Percentiles rank a stretch among this genome's conserved stretches.
Evolutionary conservation across 352 stramenopile species (phyloP).

Genomic region (Thalassiosira sp.): DNA sequence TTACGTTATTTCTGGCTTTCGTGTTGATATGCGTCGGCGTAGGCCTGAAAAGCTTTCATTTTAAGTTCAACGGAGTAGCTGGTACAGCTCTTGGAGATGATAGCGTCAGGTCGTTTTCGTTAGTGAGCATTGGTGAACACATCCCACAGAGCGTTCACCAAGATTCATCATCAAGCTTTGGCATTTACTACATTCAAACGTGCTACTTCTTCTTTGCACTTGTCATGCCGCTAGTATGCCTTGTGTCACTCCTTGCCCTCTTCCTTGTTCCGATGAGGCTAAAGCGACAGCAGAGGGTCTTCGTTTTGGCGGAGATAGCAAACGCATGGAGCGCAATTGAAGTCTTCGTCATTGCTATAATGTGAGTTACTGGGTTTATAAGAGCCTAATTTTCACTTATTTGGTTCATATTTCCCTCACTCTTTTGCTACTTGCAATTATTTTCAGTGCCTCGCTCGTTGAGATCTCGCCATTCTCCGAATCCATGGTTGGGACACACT

Average conservation of each 20-base stretch:
- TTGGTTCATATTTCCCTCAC: background rate
- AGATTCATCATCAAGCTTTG: constrained; percentile 53
- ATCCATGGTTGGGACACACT: constrained; percentile 83
- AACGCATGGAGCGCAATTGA: constrained; percentile 85
- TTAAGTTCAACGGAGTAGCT: constrained; percentile 80
- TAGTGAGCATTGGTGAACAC: constrained; percentile 74
- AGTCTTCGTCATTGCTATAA: constrained; percentile 82
- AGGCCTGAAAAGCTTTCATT: constrained; percentile 78
- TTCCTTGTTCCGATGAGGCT: constrained; percentile 76
- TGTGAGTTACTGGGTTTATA: constrained; percentile 24
- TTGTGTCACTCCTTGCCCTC: constrained; percentile 68
- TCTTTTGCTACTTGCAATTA: background rate
- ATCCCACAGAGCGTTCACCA: constrained; percentile 72
- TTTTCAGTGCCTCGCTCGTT: constrained; percentile 75
- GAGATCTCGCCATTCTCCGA: constrained; percentile 83
- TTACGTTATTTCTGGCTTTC: constrained; percentile 50
- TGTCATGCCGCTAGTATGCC: constrained; percentile 77
- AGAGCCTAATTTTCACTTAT: background rate
- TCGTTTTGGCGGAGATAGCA: constrained; percentile 76
- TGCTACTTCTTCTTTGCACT: constrained; percentile 84
- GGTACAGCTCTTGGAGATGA: constrained; percentile 73
- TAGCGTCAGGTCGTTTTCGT: constrained; percentile 45
- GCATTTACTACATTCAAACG: constrained; percentile 70
- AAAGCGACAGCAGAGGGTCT: constrained; percentile 61
- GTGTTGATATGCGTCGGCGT: constrained; percentile 67